phyloP scores from a whole-genome alignment of 495 filamentous ascomycete species.

The Margaritispora aquatica region DNA sequence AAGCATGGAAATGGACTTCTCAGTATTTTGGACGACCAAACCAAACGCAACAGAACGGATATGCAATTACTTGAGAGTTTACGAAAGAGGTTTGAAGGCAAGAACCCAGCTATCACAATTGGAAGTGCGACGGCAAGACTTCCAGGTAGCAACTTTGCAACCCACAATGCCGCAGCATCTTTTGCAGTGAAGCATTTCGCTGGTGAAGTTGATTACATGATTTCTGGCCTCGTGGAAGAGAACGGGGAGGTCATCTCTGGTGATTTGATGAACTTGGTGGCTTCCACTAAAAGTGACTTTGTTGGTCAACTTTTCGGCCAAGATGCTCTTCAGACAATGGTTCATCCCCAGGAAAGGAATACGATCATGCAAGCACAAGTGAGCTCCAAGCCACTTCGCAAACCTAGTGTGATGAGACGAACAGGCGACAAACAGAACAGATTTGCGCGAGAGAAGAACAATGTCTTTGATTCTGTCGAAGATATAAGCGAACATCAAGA shows the following conservation, averaged over 20 bases:
- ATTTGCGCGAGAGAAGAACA: constrained; percentile 27
- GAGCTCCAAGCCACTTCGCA: constrained; percentile 85
- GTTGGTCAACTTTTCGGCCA: constrained; percentile 87
- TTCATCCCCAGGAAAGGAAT: constrained; percentile 82
- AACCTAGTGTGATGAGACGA: constrained; percentile 84
- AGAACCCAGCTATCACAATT: constrained; percentile 82
- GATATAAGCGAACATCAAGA: constrained; percentile 52
- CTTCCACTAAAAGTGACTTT: constrained; percentile 79
- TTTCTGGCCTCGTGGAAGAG: constrained; percentile 80
- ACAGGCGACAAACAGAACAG: constrained; percentile 48
- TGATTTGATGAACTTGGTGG: constrained; percentile 93
- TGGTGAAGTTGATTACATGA: constrained; percentile 92
- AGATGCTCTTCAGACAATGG: constrained; percentile 81
- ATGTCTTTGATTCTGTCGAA: constrained; percentile 30
- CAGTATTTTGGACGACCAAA: constrained; percentile 94
- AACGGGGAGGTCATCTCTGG: constrained; percentile 94
- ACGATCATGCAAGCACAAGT: constrained; percentile 96
- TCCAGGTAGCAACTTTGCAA: constrained; percentile 76
- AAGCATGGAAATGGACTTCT: constrained; percentile 90
- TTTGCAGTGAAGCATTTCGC: constrained; percentile 95
- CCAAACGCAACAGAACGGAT: constrained; percentile 78
- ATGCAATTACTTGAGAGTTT: constrained; percentile 84
- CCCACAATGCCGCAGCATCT: constrained; percentile 63
- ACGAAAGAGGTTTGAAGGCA: constrained; percentile 87
- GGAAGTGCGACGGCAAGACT: constrained; percentile 58